These are phyloP conservation scores for Phytophthora megakarya DNA, from an alignment of 352 stramenopile species.

Conservation along the genomic window DNA sequence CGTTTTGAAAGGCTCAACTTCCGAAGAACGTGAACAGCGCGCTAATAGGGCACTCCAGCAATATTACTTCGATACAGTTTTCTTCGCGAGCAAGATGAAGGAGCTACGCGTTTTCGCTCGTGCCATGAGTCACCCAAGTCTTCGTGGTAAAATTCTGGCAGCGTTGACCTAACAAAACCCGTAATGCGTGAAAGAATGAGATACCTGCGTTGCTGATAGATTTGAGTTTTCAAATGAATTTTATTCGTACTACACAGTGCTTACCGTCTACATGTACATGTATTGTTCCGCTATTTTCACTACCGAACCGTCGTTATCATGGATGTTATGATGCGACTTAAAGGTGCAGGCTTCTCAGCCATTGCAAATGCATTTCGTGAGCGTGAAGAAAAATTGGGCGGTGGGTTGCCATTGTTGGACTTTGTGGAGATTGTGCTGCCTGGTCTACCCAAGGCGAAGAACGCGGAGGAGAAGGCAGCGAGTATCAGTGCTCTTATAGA, in stretches of 20 bases:
- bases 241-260: neutral
- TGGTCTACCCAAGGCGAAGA: constrained; percentile 52
- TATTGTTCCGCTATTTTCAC: neutral
- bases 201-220: no score
- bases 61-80: constrained; percentile 67
- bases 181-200: neutral
- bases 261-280: no score
- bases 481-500: constrained; percentile 71
- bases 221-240: constrained; percentile 6
- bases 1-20: constrained; percentile 33
- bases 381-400: constrained; percentile 60
- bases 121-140: constrained; percentile 29
- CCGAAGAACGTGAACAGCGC: constrained; percentile 14
- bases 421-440: constrained; percentile 84
- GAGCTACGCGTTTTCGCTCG: constrained; percentile 42
- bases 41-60: constrained; percentile 29
- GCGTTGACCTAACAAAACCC: neutral
- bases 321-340: constrained; percentile 86
- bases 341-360: constrained; percentile 72
- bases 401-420: constrained; percentile 65
- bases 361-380: constrained; percentile 81
- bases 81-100: constrained; percentile 62
- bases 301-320: constrained; percentile 34
- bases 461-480: constrained; percentile 48
- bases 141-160: constrained; percentile 17